Percentiles rank a stretch among this genome's conserved stretches.
phyloP scores from a whole-genome alignment of 176 grass and related monocot genomes.

The Paspalum notatum region DNA sequence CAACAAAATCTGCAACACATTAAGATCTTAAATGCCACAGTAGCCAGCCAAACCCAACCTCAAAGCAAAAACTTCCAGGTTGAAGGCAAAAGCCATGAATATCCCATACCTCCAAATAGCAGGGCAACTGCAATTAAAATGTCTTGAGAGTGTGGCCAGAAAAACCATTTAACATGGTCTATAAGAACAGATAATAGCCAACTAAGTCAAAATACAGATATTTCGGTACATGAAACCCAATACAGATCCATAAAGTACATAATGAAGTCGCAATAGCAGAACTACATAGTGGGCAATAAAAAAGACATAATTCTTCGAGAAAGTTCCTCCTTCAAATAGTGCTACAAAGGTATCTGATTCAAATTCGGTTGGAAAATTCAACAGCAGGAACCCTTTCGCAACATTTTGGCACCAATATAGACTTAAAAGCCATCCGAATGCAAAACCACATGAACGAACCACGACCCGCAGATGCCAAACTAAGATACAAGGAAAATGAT shows the following conservation, averaged over 20 bases:
- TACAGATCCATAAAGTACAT: constrained; percentile 56
- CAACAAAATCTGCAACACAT: constrained; percentile 32
- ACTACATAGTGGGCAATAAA: constrained; percentile 55
- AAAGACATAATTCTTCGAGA: constrained; percentile 56
- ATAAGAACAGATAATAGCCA: constrained; percentile 45
- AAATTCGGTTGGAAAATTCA: constrained; percentile 67
- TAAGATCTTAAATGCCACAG: constrained; percentile 16
- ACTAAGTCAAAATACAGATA: constrained; percentile 52
- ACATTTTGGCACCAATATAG: constrained; percentile 73
- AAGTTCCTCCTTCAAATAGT: constrained; percentile 68
- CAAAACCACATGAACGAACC: constrained; percentile 85
- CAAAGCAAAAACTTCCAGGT: constrained; percentile 41
- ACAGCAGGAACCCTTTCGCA: constrained; percentile 81
- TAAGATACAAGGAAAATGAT: constrained; percentile 64
- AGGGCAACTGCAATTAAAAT: constrained; percentile 38
- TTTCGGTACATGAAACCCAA: constrained; percentile 47
- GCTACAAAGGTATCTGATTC: constrained; percentile 52
- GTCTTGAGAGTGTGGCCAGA: constrained; percentile 24
- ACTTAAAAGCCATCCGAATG: constrained; percentile 86
- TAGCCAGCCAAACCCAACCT: not conserved
- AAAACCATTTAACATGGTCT: constrained; percentile 43
- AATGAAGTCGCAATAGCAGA: constrained; percentile 41
- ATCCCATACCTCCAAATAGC: constrained; percentile 43
- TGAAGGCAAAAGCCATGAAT: constrained; percentile 41
- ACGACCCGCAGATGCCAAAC: constrained; percentile 73